Base-by-base conservation (phyloP, 441 rosid species). In the Manihot esculenta region DNA sequence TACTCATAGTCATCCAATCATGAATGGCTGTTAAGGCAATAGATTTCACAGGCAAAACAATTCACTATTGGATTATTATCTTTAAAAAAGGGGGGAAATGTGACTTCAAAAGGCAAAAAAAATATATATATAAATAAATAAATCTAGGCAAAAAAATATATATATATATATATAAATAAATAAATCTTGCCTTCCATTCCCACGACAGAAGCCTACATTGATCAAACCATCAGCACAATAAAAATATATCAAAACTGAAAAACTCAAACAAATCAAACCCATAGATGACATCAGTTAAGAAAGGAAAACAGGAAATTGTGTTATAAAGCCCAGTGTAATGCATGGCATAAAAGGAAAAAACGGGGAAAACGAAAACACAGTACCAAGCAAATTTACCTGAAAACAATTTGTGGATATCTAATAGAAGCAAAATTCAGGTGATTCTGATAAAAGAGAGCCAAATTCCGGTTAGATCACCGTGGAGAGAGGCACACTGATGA, bases 351-450 rank as follows among this genome's bases (percentile, higher is more conserved):
- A 62, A 20, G 30, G 47, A 41, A 66, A 54, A 54, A 21, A n/a
- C 12, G 41, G 58, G 42, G 0, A 27, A 0, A 26, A 27, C 12
- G 11, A 14, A 1, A n/a, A 9, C 38, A 41, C 44, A 70, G n/a
- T n/a, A 26, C 42, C 17, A 14, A 60, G 54, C 41, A 17, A 24
- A 7, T 59, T 71, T 51, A 78, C 83, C 82, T 54, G 70, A 73
- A 78, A 78, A 68, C 24, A 27, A 62, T 5, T 64, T 56, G 65
- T 73, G 77, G 80, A 73, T 64, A 33, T 17, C 47, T 12, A 63
- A 50, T 6, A 49, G 45, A 65, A 73, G 47, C 23, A 35, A 38
- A 45, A 61, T 23, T 62, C 1, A 42, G 13, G 57, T 23, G 69
- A 55, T 24, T 17, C 44, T 45, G 56, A 41, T 17, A 0, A 30